Conservation (phyloP, 768 basidiomycete species). For the Tulasnella sp. region DNA sequence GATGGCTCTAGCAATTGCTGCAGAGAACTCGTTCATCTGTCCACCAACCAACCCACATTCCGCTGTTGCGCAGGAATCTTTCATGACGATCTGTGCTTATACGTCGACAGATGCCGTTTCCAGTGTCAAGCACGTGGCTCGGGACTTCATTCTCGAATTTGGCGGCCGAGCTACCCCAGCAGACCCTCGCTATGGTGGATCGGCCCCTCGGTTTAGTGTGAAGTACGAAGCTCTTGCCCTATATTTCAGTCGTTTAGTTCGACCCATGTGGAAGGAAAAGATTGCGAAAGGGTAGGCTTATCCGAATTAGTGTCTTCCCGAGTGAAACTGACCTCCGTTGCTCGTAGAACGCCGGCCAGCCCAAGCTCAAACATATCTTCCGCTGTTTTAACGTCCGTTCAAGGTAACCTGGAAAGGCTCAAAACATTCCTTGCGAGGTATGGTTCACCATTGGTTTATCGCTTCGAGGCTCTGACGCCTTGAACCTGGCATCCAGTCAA, state of each 20-base stretch:
- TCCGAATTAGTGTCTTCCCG: not conserved
- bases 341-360: conserved; percentile 15
- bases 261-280: conserved; percentile 81
- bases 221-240: conserved; percentile 81
- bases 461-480: not conserved
- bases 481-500: conserved; percentile 50
- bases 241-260: conserved; percentile 75
- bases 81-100: conserved; percentile 24
- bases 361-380: conserved; percentile 62
- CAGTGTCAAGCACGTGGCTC: conserved; percentile 5
- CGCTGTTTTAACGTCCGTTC: conserved; percentile 53
- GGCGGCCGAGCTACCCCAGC: conserved; percentile 13
- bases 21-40: conserved; percentile 67
- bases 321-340: not conserved
- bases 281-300: conserved; percentile 56
- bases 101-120: conserved; percentile 40
- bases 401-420: conserved; percentile 69
- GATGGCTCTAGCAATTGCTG: conserved; percentile 80
- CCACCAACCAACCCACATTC: conserved; percentile 8
- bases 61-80: conserved; percentile 13
- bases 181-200: conserved; percentile 13
- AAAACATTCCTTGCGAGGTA: conserved; percentile 47
- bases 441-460: not conserved
- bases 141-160: conserved; percentile 15
- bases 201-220: conserved; percentile 63